Evolutionary conservation across 176 grass and related monocot species (phyloP).

Genomic region (Zoysia pacifica): DNA sequence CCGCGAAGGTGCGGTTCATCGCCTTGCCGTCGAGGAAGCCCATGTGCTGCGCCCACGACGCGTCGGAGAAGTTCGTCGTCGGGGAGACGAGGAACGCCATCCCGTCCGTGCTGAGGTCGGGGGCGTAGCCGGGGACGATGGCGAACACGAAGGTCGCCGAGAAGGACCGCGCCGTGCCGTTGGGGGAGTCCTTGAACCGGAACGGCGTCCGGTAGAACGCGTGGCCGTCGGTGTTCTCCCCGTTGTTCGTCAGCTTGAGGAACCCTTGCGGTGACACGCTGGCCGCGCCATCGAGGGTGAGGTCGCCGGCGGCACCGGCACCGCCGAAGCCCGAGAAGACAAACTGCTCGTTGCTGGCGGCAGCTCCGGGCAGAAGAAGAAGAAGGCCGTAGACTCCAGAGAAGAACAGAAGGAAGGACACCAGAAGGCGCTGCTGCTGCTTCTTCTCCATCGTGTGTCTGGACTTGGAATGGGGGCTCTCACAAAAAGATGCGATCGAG

Average conservation of each 20-base stretch:
- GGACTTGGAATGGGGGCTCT: background rate
- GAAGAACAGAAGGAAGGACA: background rate
- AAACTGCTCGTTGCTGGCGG: background rate
- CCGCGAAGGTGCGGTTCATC: background rate
- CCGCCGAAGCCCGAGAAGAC: conserved; percentile 16
- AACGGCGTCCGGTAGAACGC: background rate
- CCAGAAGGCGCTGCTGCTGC: background rate
- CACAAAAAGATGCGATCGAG: background rate
- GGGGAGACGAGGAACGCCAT: conserved; percentile 40
- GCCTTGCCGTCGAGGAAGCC: conserved; percentile 16
- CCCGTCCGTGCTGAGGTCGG: background rate
- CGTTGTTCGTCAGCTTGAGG: conserved; percentile 11
- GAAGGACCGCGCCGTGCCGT: conserved; percentile 18
- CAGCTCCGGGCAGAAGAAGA: background rate
- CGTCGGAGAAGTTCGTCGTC: background rate
- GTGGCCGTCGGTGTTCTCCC: background rate
- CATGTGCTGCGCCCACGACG: background rate
- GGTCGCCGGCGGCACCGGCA: background rate
- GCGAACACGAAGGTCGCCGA: conserved; percentile 26
- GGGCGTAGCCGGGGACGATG: background rate
- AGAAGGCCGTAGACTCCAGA: background rate
- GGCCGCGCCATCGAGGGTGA: background rate
- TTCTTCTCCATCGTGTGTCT: background rate
- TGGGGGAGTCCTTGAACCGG: background rate
- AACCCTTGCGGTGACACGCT: background rate